A percentile compares a stretch with the other conserved stretches of the same genome.
Evolutionary conservation across 2,329 filamentous ascomycete species (phyloP).

Genomic region (Ceratocystis cubensis): DNA sequence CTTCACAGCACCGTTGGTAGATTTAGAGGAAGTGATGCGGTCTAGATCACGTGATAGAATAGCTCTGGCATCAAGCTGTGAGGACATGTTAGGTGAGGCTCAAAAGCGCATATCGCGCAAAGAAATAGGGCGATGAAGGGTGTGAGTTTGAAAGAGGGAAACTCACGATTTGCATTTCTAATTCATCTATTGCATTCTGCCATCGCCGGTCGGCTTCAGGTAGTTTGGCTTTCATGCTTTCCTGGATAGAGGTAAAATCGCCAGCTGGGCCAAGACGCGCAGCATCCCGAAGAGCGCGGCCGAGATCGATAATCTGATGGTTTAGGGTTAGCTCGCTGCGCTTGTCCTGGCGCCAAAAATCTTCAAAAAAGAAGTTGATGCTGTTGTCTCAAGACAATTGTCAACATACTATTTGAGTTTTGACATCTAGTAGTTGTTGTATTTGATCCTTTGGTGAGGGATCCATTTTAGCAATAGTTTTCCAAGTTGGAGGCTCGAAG

Average conservation of each 20-base stretch:
- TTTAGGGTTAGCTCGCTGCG: background rate
- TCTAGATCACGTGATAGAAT: constrained; percentile 23
- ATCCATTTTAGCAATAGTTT: constrained; percentile 4
- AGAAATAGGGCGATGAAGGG: background rate
- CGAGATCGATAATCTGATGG: constrained; percentile 17
- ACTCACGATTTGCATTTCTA: constrained; percentile 46
- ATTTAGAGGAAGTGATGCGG: constrained; percentile 24
- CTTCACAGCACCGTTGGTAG: constrained; percentile 13
- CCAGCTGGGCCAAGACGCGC: constrained; percentile 20
- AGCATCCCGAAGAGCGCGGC: constrained; percentile 16
- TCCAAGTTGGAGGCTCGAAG: too few relatives aligned
- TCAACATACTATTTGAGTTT: constrained; percentile 15
- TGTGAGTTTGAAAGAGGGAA: background rate
- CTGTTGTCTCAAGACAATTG: background rate
- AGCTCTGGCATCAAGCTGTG: constrained; percentile 39
- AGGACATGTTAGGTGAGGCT: background rate
- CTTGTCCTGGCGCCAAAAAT: too few relatives aligned
- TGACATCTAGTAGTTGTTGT: constrained; percentile 16
- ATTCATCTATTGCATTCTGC: constrained; percentile 42
- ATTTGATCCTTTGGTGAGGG: constrained; percentile 8
- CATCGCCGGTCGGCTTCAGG: constrained; percentile 37
- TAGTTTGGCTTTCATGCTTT: constrained; percentile 32
- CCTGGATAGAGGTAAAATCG: constrained; percentile 20
- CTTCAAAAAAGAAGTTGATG: background rate
- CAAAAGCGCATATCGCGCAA: background rate